Conservation (phyloP, 305 asterid genomes). For the Solanum aculeatissimum region DNA sequence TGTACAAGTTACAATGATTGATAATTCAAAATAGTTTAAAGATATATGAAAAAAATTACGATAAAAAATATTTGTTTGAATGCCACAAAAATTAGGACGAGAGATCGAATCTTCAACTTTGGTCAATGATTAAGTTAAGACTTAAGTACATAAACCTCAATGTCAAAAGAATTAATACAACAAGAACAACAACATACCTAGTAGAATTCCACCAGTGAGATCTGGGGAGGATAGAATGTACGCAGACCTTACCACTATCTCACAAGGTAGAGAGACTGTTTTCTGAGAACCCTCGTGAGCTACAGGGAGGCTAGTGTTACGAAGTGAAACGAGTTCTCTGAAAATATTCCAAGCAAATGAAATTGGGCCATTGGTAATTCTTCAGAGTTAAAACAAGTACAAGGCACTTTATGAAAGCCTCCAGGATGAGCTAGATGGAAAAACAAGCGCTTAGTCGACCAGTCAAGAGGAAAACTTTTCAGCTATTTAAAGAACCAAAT, state of each 20-base stretch:
- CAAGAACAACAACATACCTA: too few relatives aligned
- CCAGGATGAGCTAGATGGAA: not conserved
- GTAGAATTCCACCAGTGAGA: too few relatives aligned
- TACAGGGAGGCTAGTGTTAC: not conserved
- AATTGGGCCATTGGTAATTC: not conserved
- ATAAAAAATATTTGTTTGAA: not conserved
- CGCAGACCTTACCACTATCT: too few relatives aligned
- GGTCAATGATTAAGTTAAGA: not conserved
- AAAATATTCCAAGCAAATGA: not conserved
- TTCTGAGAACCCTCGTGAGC: too few relatives aligned
- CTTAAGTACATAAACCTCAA: not conserved
- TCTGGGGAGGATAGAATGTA: too few relatives aligned
- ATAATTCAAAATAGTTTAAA: too few relatives aligned
- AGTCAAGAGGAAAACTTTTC: not conserved
- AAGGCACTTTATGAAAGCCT: not conserved
- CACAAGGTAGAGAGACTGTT: too few relatives aligned
- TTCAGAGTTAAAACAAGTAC: not conserved
- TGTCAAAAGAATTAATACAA: not conserved
- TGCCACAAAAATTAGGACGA: not conserved
- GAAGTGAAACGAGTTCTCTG: not conserved
- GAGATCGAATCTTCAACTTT: not conserved
- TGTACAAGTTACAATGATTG: too few relatives aligned
- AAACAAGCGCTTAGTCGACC: not conserved
- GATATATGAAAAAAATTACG: too few relatives aligned
- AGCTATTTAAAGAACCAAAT: not conserved